Evolutionary conservation across 306 rosid genomes (phyloP).

Genomic region (Citrullus colocynthis): DNA sequence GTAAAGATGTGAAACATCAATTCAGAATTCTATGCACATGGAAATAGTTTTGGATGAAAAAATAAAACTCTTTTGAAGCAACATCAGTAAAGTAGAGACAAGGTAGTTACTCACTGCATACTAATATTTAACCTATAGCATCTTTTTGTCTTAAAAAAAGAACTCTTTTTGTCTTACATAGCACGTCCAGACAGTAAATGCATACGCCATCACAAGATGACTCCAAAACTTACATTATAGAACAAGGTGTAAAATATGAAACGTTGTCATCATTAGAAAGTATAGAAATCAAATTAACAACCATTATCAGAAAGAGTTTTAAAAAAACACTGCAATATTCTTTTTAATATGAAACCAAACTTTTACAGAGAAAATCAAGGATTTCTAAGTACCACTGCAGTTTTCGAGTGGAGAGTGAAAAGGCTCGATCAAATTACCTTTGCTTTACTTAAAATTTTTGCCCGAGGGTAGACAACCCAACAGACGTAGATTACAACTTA

Average conservation of each 20-base stretch:
- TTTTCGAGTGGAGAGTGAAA: neutral
- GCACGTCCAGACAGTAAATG: conserved; percentile 81
- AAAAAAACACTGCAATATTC: neutral
- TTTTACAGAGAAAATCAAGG: neutral
- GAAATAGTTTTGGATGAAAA: neutral
- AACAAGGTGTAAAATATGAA: neutral
- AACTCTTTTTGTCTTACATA: conserved; percentile 12
- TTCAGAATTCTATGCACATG: neutral
- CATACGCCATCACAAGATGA: conserved; percentile 73
- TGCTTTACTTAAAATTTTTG: neutral
- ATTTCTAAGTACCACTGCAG: neutral
- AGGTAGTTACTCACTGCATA: neutral
- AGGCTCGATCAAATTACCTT: neutral
- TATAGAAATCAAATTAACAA: neutral
- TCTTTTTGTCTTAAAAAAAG: too few species aligned
- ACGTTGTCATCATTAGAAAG: neutral
- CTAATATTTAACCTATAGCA: too few species aligned
- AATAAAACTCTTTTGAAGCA: neutral
- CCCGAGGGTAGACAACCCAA: neutral
- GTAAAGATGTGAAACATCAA: neutral
- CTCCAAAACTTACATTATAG: conserved; percentile 54
- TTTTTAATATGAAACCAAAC: neutral
- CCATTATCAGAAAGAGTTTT: neutral
- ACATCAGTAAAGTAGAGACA: neutral
- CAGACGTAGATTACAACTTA: neutral